Percentiles rank a stretch among this genome's conserved stretches.
phyloP scores from a whole-genome alignment of 1,139 yeast species.

The Debaryomyces psychrophilus region DNA sequence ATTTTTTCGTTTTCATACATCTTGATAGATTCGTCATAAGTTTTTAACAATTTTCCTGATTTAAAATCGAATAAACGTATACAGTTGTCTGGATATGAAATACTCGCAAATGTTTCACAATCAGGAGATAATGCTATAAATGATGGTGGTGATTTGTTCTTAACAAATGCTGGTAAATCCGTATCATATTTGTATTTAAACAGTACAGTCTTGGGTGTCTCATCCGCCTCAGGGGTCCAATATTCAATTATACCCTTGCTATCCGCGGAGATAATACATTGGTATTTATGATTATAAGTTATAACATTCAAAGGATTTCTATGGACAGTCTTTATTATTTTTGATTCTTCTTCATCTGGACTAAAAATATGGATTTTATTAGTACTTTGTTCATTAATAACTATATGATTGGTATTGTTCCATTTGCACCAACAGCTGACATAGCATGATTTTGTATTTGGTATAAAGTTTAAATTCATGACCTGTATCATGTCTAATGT shows the following conservation, averaged over 20 bases:
- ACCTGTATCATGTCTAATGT: slow-evolving; percentile 46
- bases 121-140: slow-evolving; percentile 11
- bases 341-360: slow-evolving; percentile 21
- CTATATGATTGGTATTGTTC: slow-evolving; percentile 19
- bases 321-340: slow-evolving; percentile 26
- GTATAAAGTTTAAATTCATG: slow-evolving; percentile 26
- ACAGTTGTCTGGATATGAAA: slow-evolving; percentile 33
- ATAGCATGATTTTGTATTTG: slow-evolving; percentile 17
- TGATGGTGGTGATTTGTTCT: slow-evolving; percentile 14
- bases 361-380: slow-evolving; percentile 25
- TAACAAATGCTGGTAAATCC: slow-evolving; percentile 41
- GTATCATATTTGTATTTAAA: slow-evolving; percentile 47
- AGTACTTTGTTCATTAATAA: slow-evolving; percentile 26
- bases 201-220: slow-evolving; percentile 22
- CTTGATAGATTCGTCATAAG: slow-evolving; percentile 23
- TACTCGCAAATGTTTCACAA: slow-evolving; percentile 19
- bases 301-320: slow-evolving; percentile 29
- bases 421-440: slow-evolving; percentile 25
- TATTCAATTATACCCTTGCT: slow-evolving; percentile 46
- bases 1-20: slow-evolving; percentile 19
- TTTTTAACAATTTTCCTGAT: slow-evolving; percentile 35
- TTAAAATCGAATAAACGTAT: slow-evolving; percentile 35
- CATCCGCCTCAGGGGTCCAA: slow-evolving; percentile 31
- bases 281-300: slow-evolving; percentile 28
- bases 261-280: slow-evolving; percentile 44